Evolutionary conservation across 805 yeast genomes (phyloP), one percentile per base, ranked within the genome.

Genomic region (Zygosaccharomyces pseudorouxii): DNA sequence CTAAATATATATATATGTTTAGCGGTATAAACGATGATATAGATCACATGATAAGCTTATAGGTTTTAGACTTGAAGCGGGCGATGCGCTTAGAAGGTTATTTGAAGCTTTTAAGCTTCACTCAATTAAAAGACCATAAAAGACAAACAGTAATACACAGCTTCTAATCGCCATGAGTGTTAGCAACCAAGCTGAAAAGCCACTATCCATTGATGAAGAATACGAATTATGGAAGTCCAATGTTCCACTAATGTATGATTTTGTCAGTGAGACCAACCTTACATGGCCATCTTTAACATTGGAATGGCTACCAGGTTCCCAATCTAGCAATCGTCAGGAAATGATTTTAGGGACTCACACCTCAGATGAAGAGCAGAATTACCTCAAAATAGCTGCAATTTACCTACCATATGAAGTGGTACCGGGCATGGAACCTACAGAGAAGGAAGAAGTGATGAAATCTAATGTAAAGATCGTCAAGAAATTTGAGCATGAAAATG

Each of bases 271-370:
- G 60, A 84, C 92, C 0, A 87, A 85, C 2, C 68, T 86, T 39
- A 78, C 82, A 10, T 86, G 95, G 95, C 95, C 95, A 1, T 82
- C 90, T 2, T 71, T 86, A 43, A 82, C 92, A 1, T 75, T 84
- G 4, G 87, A 86, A 65, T 86, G 93, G 90, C 64, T 84, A 6
- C 90, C 89, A 0, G 55, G 51, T 2, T 25, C 42, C 35, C 31
- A 25, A n/a, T 22, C 46, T 14, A 53, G 68, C 5, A 68, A 73
- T 10, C 73, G 74, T 22, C 76, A 84, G 53, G 75, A 78, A 46
- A 56, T 86, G 48, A 58, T 86, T 8, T 60, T 86, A 18, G 89
- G 90, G 3, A 85, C 95, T 0, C 87, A 84, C 59, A 83, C 92
- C 0, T 78, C 86, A 1, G 87, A 84, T 4, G 81, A 77, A 45